Conservation (phyloP, 257 asterid genomes). For the Petrea volubilis region DNA sequence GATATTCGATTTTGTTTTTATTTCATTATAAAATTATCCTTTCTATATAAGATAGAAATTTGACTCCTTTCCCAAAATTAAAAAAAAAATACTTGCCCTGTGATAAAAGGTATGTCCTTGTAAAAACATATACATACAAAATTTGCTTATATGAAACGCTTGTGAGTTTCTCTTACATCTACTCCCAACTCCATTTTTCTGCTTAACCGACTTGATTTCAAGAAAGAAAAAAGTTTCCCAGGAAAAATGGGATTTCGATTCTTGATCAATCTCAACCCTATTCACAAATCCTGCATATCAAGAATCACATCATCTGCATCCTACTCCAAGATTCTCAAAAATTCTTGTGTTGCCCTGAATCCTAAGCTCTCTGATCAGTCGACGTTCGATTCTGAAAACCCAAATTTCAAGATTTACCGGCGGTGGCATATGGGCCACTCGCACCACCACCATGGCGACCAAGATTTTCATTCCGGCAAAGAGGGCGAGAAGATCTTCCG, state of each 20-base stretch:
- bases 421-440: slow-evolving; percentile 88
- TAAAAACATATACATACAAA: neutral
- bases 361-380: slow-evolving; percentile 22
- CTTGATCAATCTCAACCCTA: slow-evolving; percentile 39
- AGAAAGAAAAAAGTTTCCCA: neutral
- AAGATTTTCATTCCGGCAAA: slow-evolving; percentile 47
- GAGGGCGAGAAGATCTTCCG: slow-evolving; percentile 90
- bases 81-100: neutral
- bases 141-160: slow-evolving; percentile 27
- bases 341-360: slow-evolving; percentile 26
- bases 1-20: too few species aligned
- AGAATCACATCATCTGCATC: slow-evolving; percentile 28
- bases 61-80: too few species aligned
- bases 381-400: slow-evolving; percentile 35
- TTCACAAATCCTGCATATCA: slow-evolving; percentile 32
- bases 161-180: neutral
- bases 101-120: neutral
- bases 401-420: slow-evolving; percentile 47
- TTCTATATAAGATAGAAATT: too few species aligned
- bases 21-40: too few species aligned
- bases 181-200: slow-evolving; percentile 1
- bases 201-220: neutral
- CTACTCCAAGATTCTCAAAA: slow-evolving; percentile 6
- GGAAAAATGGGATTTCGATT: slow-evolving; percentile 56
- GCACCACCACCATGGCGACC: slow-evolving; percentile 47